Base-by-base conservation (phyloP, 2,329 filamentous ascomycete species). In the Cephalotrichum gorgonifer region DNA sequence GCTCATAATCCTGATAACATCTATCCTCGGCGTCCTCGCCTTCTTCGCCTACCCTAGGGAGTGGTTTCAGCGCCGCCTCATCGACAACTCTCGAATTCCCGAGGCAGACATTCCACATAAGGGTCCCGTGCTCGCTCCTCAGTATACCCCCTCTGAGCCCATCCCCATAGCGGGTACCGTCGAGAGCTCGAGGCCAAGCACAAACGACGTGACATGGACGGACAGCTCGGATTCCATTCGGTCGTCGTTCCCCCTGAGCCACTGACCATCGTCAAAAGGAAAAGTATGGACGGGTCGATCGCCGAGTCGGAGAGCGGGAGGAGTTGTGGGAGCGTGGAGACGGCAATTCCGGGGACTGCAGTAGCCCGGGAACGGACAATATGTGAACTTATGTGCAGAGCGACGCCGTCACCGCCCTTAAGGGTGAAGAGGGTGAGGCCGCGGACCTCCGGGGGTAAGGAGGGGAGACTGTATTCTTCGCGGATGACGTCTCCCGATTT, bases 1-100 rank as follows among this genome's bases (percentile, higher is more conserved):
- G 38, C 46, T 48, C 38, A 30, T 48, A 27, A 43, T 48, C 14
- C 46, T 48, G 9, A n/a, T 48, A 43, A 11, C 33, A 30, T 42
- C 46, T 12, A 20, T 48, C 28, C 11, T 48, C 15, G 46, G 46
- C 28, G 22, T 48, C 20, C 17, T 48, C 38, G 30, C 23, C 26
- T 48, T 31, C 38, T 38, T 48, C n/a, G 39, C 27, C 27, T 48
- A 33, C 20, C 43, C 38, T 25, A 41, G 46, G 12, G 27, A 25
- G 22, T 48, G 35, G 8, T 17, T 26, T 9, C 25, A 31, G 23
- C 8, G 25, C 31, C 45, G 26, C 11, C 14, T 25, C 33, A 35
- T 20, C 35, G 17, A 22, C 45, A 23, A 39, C 35, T n/a, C 35
- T 20, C 35, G 35, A 20, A 5, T 20, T 9, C 35, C 35, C 17